A percentile compares a stretch with the other conserved stretches of the same genome.
Evolutionary conservation across 2,329 filamentous ascomycete genomes (phyloP).

Genomic region (Alternaria longipes): DNA sequence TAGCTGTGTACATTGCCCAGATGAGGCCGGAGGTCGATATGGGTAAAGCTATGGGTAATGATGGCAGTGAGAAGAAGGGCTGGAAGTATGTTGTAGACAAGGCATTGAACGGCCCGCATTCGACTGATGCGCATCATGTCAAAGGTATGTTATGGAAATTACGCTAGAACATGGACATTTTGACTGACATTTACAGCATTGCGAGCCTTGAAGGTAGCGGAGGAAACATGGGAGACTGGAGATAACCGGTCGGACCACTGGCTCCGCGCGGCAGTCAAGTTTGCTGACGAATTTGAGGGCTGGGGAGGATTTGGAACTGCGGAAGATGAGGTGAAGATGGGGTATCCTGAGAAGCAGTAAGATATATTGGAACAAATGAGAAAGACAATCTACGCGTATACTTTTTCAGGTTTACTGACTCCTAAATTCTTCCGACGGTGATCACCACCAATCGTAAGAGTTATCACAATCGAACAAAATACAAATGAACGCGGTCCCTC

Average conservation of each 20-base stretch:
- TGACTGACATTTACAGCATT: constrained; percentile 61
- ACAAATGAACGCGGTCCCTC: neutral
- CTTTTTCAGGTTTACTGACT: neutral
- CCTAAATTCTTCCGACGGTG: neutral
- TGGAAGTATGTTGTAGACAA: constrained; percentile 81
- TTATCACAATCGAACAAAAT: neutral
- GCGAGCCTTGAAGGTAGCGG: constrained; percentile 77
- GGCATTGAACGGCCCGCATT: constrained; percentile 73
- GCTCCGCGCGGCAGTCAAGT: constrained; percentile 73
- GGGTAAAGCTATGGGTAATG: constrained; percentile 65
- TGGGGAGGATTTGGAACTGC: constrained; percentile 65
- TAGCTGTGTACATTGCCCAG: constrained; percentile 80
- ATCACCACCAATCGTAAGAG: neutral
- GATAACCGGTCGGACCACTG: constrained; percentile 70
- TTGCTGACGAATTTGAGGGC: constrained; percentile 76
- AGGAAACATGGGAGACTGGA: constrained; percentile 71
- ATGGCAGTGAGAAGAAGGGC: constrained; percentile 69
- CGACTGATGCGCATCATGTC: constrained; percentile 82
- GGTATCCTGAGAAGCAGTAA: constrained; percentile 31
- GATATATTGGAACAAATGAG: neutral
- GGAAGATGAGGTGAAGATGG: constrained; percentile 35
- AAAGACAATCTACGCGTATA: neutral
- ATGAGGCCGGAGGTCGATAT: constrained; percentile 75
- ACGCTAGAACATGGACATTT: neutral
- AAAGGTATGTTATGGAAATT: constrained; percentile 66